Conservation (phyloP, 306 rosid species). For the Oxytropis ochrocephala region DNA sequence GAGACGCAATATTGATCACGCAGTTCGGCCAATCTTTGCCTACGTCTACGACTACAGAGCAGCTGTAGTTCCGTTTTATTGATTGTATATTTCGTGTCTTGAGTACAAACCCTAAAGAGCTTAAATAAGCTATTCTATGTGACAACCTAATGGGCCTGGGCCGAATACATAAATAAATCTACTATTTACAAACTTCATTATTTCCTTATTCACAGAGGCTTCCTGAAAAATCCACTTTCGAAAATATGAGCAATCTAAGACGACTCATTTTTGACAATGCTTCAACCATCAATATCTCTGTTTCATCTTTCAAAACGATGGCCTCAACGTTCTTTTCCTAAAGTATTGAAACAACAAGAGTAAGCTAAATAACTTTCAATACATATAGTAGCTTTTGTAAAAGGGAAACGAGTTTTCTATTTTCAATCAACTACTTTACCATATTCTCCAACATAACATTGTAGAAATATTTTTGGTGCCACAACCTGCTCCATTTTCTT, state of each 20-base stretch:
- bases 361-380: not conserved
- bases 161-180: too few species aligned
- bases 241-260: not conserved
- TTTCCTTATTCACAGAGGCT: too few species aligned
- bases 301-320: too few species aligned
- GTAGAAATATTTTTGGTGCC: not conserved
- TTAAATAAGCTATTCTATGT: too few species aligned
- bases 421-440: not conserved
- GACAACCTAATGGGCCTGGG: too few species aligned
- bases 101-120: too few species aligned
- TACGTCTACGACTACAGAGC: too few species aligned
- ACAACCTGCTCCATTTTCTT: constrained; percentile 11
- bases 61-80: too few species aligned
- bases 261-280: not conserved
- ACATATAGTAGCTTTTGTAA: not conserved
- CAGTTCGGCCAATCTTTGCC: too few species aligned
- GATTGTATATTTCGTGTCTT: too few species aligned
- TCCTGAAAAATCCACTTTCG: not conserved
- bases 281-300: not conserved
- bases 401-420: not conserved
- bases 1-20: too few species aligned
- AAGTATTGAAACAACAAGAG: not conserved
- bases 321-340: not conserved
- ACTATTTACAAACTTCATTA: too few species aligned
- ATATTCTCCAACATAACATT: not conserved